Evolutionary conservation across 2,329 filamentous ascomycete genomes (phyloP).

Genomic region (Ophiostoma piceae): DNA sequence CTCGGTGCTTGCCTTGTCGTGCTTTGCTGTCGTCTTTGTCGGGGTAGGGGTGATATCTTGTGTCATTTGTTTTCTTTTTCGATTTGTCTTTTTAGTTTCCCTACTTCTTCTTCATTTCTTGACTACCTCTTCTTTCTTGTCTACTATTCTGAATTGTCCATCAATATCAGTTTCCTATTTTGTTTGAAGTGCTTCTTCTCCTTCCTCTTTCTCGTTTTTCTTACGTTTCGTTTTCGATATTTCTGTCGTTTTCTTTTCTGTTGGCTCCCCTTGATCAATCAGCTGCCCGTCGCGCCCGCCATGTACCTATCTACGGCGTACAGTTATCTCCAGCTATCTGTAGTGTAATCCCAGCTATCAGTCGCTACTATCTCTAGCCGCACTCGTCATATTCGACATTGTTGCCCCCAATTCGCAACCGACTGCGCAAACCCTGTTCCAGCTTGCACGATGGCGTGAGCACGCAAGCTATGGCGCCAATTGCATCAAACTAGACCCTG

Average conservation of each 20-base stretch:
- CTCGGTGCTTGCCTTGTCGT: not conserved
- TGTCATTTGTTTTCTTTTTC: not conserved
- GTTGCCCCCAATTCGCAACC: constrained; percentile 21
- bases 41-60: constrained; percentile 10
- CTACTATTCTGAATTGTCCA: not conserved
- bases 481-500: constrained; percentile 21
- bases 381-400: constrained; percentile 17
- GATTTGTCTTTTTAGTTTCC: not conserved
- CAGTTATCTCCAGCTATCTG: not conserved
- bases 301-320: not conserved
- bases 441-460: constrained; percentile 21
- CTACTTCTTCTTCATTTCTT: not conserved
- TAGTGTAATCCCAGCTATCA: too few relatives aligned
- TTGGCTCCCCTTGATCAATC: not conserved
- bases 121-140: not conserved
- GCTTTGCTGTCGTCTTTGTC: constrained; percentile 9
- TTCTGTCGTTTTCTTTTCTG: not conserved
- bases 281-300: not conserved
- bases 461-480: constrained; percentile 24
- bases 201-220: not conserved
- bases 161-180: not conserved
- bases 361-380: not conserved
- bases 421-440: constrained; percentile 19
- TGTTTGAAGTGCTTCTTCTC: not conserved
- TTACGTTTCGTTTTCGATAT: constrained; percentile 5